These are phyloP conservation scores for Coemansia sp. DNA, from an alignment of 192 early-diverging fungal species.

Conservation along the genomic window DNA sequence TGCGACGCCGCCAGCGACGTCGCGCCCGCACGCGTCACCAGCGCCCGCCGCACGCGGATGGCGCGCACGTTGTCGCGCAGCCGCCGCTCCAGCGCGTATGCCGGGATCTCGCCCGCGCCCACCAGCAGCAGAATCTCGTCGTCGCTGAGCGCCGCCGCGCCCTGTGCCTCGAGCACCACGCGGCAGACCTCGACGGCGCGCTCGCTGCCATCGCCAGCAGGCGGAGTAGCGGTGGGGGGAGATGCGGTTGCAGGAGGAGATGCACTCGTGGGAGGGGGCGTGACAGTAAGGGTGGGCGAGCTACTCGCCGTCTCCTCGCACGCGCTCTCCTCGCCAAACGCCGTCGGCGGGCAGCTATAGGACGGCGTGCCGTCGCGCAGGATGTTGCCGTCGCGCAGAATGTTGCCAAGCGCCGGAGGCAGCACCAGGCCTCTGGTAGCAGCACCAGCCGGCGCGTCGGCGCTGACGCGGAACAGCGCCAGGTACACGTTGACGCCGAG, in stretches of 20 bases:
- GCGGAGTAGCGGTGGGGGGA: too few relatives aligned
- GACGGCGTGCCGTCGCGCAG: neutral
- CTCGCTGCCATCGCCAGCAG: conserved; percentile 1
- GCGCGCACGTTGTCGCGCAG: conserved; percentile 80
- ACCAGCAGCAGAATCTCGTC: conserved; percentile 79
- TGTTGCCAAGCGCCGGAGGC: conserved; percentile 23
- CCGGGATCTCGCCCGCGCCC: conserved; percentile 70
- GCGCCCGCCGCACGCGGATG: conserved; percentile 77
- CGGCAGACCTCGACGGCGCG: conserved; percentile 53
- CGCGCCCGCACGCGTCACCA: conserved; percentile 70
- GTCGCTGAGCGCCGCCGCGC: conserved; percentile 61
- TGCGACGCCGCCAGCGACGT: conserved; percentile 67
- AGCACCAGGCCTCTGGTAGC: neutral
- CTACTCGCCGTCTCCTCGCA: conserved; percentile 4
- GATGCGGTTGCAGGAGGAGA: too few relatives aligned
- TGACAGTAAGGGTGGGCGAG: too few relatives aligned
- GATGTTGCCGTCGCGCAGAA: conserved; percentile 27
- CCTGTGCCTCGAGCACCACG: conserved; percentile 32
- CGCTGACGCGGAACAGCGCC: conserved; percentile 22
- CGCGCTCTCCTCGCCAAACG: conserved; percentile 23
- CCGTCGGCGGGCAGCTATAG: neutral
- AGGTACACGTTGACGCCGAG: conserved; percentile 52
- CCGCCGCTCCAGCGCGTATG: conserved; percentile 89
- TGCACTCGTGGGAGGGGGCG: too few relatives aligned
- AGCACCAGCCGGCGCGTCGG: neutral